These are phyloP conservation scores for Amoeboaphelidium occidentale DNA, from an alignment of 371 early-diverging fungal genomes.

Conservation along the genomic window DNA sequence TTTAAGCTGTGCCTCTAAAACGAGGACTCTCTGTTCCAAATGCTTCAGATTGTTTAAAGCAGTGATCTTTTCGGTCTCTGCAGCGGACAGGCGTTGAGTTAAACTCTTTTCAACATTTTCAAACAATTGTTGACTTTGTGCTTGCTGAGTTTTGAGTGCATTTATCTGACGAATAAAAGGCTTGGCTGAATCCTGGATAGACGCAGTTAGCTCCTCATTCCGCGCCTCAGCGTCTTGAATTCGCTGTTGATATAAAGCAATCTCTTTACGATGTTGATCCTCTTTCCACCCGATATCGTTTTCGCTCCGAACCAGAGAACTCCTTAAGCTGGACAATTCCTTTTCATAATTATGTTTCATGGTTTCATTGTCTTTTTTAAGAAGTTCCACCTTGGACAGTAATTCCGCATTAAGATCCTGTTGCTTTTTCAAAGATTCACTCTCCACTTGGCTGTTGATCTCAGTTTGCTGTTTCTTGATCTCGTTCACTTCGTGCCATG, in stretches of 20 bases:
- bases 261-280: slow-evolving; percentile 28
- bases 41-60: slow-evolving; percentile 34
- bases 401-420: slow-evolving; percentile 11
- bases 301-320: slow-evolving; percentile 25
- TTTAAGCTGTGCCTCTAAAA: slow-evolving; percentile 8
- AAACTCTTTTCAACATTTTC: too few species aligned
- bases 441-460: not conserved
- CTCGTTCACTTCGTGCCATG: slow-evolving; percentile 12
- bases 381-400: slow-evolving; percentile 22
- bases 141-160: slow-evolving; percentile 32
- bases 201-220: slow-evolving; percentile 25
- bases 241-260: slow-evolving; percentile 22
- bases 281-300: slow-evolving; percentile 32
- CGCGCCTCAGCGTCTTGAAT: slow-evolving; percentile 30
- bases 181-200: slow-evolving; percentile 24
- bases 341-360: slow-evolving; percentile 17
- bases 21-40: slow-evolving; percentile 22
- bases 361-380: slow-evolving; percentile 12
- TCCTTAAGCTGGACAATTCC: slow-evolving; percentile 18
- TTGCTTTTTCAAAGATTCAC: not conserved
- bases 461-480: slow-evolving; percentile 2
- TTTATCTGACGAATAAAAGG: slow-evolving; percentile 43
- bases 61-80: too few species aligned
- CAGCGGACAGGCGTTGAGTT: too few species aligned
- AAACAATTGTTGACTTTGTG: too few species aligned